phyloP scores from a whole-genome alignment of 2,329 filamentous ascomycete genomes.

The Alternaria brassicicola region DNA sequence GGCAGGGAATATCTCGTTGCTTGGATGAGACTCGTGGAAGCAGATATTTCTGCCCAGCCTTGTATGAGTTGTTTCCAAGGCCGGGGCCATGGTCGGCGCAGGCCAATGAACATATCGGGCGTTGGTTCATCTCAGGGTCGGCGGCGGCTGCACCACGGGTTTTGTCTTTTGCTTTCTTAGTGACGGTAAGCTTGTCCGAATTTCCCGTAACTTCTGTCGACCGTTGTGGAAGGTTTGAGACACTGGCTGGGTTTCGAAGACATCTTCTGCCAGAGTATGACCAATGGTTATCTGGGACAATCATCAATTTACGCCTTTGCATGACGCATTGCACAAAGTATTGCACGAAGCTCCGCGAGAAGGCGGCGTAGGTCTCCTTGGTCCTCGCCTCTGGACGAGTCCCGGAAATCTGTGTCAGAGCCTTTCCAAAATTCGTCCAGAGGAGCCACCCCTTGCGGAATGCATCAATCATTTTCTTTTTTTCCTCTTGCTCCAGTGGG shows the following conservation, averaged over 20 bases:
- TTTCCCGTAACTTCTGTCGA: neutral
- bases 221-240: neutral
- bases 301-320: neutral
- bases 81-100: neutral
- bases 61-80: neutral
- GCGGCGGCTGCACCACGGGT: neutral
- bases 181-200: neutral
- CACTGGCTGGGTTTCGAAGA: neutral
- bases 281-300: neutral
- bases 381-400: neutral
- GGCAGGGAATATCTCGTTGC: constrained; percentile 57
- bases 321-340: neutral
- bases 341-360: neutral
- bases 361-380: neutral
- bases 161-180: neutral
- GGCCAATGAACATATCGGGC: neutral
- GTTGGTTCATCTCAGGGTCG: neutral
- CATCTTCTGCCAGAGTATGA: neutral
- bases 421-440: neutral
- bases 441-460: neutral
- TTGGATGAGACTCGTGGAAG: constrained; percentile 65
- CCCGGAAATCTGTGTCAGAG: neutral
- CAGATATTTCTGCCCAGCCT: constrained; percentile 36
- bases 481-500: neutral
- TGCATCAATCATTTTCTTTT: neutral